Conservation (phyloP, 257 asterid species). For the Haberlea rhodopensis region DNA sequence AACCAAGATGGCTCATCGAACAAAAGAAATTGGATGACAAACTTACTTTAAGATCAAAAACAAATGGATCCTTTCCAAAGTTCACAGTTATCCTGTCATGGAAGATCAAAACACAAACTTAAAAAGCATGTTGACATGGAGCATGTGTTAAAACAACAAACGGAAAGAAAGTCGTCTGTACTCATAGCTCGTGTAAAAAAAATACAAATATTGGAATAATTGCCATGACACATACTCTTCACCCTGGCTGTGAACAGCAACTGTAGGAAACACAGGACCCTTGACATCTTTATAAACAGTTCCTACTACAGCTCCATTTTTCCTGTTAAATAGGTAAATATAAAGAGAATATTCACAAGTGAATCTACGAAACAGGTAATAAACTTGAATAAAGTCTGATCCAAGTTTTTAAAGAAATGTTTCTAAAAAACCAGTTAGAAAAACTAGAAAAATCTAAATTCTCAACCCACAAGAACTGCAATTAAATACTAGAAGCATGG, state of each 20-base stretch:
- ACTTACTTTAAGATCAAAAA: constrained; percentile 74
- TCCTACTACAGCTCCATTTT: constrained; percentile 82
- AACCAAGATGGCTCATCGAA: constrained; percentile 12
- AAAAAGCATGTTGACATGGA: constrained; percentile 21
- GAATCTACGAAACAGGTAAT: too few species aligned
- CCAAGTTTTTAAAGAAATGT: too few species aligned
- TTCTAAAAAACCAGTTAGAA: constrained; percentile 5
- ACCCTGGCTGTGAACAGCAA: constrained; percentile 91
- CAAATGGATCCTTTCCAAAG: too few species aligned
- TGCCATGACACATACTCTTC: constrained; percentile 70
- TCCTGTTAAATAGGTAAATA: constrained; percentile 48
- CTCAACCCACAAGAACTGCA: constrained; percentile 16
- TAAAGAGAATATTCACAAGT: constrained; percentile 26
- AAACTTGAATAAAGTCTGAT: too few species aligned
- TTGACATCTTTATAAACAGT: constrained; percentile 70
- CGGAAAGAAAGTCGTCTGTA: constrained; percentile 23
- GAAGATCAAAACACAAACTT: constrained; percentile 29
- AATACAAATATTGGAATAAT: too few species aligned
- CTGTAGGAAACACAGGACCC: constrained; percentile 80
- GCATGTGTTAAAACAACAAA: constrained; percentile 20
- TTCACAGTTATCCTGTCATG: constrained; percentile 78
- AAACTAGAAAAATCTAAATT: neutral
- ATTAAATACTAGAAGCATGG: neutral
- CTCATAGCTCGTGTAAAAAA: too few species aligned
- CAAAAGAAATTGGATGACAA: constrained; percentile 20